Evolutionary conservation across 768 basidiomycete genomes (phyloP), one percentile per base, ranked within the genome.

Genomic region (Phanerodontia chrysosporium): DNA sequence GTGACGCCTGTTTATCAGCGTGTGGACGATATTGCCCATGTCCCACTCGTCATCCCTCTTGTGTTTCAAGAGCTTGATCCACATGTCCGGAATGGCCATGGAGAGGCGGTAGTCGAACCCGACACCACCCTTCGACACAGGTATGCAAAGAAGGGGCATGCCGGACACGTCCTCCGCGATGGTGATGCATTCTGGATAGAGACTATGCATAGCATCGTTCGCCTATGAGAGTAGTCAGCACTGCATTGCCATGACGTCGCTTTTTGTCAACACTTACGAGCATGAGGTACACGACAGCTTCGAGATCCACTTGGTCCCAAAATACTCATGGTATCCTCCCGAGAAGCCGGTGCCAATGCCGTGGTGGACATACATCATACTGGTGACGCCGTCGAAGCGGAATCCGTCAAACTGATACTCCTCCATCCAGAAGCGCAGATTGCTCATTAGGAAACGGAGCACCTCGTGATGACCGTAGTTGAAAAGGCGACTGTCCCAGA

Each of bases 41-140:
- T 96, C 81, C 97, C 97, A 99, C 44, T 87, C 82, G 61, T 88
- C 83, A 70, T 99, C 97, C 2, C 73, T 62, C 69, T 83, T 84
- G 75, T 99, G 97, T 72, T 98, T 99, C 65, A 98, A 83, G 27
- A 98, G 79, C 74, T 99, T 98, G 79, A 99, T 99, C 94, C 95
- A 99, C 95, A 96, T 98, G 73, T 99, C 97, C 1, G 97, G 97
- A 53, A 99, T 83, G 22, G 97, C 97, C 97, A 98, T 99, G 28
- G 94, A 93, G 48, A 99, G 78, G 30, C 97, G 89, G 73, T 98
- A 99, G 75, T 99, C 97, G 74, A 98, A 99, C 3, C 96, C 97
- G 53, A 99, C 78, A 14, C 97, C 97, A 48, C 96, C 97, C 59
- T 86, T 80, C 42, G 76, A 66, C 36, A 89, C 87, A 2, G 94